Base-by-base conservation (phyloP, 1,284 basidiomycete genomes). In the Porodaedalea pini region DNA sequence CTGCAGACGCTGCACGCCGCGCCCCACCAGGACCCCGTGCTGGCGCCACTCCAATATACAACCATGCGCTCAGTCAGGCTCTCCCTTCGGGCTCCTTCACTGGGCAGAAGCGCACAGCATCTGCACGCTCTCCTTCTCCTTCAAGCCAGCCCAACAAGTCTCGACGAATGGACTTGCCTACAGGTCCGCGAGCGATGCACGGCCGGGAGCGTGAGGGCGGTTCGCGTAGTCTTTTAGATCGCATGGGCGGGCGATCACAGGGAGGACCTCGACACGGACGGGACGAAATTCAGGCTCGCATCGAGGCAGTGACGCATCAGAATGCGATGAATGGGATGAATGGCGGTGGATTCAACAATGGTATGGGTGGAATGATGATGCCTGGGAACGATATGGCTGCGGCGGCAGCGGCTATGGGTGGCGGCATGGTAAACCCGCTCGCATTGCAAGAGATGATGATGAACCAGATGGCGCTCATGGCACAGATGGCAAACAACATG, bases 391-490 rank as follows among this genome's bases (percentile, higher is more conserved):
- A 85, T 60, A 83, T 87, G 77, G 76, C 73, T 54, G 74, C 79
- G 15, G 44, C 36, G 21, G 29, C 40, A 13, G 54, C 50, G 43
- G 43, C 59, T 44, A 55, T 56, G 54, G 78, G 81, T 73, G 75
- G 57, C 52, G 64, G 62, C 34, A 81, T 81, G 78, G 71, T 78
- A 48, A 89, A 86, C 64, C 85, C 86, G 43, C 65, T 90, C 63
- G 74, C 88, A 73, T 67, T 90, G 58, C 88, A 91, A 70, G 89
- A 91, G 71, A 85, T 91, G 78, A 85, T 91, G 82, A 85, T 89
- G 82, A 88, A 80, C 69, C 87, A 90, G 68, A 90, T 91, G 87
- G 86, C 88, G 43, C 76, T 91, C 64, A 90, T 91, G 88, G 82
- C 86, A 34, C 89, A 90, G 70, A 86, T 90, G 80, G 85, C 86